phyloP scores from a whole-genome alignment of 2,329 filamentous ascomycete genomes.

The Zasmidium angulare region DNA sequence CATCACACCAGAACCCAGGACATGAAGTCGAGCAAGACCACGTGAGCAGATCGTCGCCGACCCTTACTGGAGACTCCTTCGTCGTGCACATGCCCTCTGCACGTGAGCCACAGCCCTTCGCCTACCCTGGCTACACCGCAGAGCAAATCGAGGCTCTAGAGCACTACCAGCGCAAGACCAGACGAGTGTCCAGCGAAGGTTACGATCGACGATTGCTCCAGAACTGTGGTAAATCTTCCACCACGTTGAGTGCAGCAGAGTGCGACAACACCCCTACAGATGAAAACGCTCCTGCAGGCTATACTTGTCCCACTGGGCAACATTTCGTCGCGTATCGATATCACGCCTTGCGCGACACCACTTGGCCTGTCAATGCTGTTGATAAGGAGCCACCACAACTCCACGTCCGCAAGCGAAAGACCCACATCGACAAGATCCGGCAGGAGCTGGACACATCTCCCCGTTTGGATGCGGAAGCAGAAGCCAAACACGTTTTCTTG shows the following conservation, averaged over 20 bases:
- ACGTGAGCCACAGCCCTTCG: slow-evolving; percentile 35
- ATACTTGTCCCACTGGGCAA: slow-evolving; percentile 1
- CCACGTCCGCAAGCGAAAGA: slow-evolving; percentile 15
- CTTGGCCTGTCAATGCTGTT: too few species aligned
- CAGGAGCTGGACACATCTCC: slow-evolving; percentile 2
- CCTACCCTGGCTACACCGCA: slow-evolving; percentile 29
- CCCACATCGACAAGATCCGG: slow-evolving; percentile 10
- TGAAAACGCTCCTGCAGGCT: neutral
- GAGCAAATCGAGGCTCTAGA: slow-evolving; percentile 33
- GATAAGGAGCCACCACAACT: slow-evolving; percentile 12
- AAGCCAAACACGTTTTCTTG: slow-evolving; percentile 4
- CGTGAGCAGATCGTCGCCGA: neutral
- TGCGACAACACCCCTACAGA: neutral
- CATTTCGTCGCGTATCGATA: slow-evolving; percentile 4
- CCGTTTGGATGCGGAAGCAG: neutral
- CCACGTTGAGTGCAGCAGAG: neutral
- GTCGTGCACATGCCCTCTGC: slow-evolving; percentile 37
- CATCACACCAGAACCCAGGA: neutral
- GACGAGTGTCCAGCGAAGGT: slow-evolving; percentile 27
- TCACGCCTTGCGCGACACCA: neutral
- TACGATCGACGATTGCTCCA: slow-evolving; percentile 23
- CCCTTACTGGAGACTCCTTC: slow-evolving; percentile 26
- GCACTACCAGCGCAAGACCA: slow-evolving; percentile 31
- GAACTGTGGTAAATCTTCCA: neutral
- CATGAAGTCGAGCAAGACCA: slow-evolving; percentile 4